These are phyloP conservation scores for Antrodiella citrinella DNA, from an alignment of 768 basidiomycete species.

Conservation along the genomic window DNA sequence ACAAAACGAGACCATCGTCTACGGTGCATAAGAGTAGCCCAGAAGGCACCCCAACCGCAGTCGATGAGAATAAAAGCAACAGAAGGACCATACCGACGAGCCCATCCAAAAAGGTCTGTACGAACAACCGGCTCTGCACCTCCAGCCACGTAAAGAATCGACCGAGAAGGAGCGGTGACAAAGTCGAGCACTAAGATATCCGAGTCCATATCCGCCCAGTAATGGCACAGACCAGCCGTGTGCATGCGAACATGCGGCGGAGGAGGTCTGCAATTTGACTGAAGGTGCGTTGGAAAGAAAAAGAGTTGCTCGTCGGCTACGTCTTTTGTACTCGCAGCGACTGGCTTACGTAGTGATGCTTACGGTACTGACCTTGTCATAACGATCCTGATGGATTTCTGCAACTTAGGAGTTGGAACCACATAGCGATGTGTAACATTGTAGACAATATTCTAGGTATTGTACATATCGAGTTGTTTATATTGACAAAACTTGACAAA, in stretches of 20 bases:
- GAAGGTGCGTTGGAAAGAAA: constrained; percentile 16
- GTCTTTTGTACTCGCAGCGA: constrained; percentile 1
- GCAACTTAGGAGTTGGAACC: too few relatives aligned
- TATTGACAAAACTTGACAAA: too few relatives aligned
- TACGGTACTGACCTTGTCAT: too few relatives aligned
- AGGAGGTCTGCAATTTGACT: constrained; percentile 22
- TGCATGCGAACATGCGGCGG: constrained; percentile 4
- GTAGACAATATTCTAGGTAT: not conserved
- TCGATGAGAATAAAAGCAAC: too few relatives aligned
- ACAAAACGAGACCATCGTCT: too few relatives aligned
- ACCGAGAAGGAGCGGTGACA: constrained; percentile 12
- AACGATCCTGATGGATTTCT: too few relatives aligned
- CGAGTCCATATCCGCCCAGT: constrained; percentile 19
- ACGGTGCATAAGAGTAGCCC: too few relatives aligned
- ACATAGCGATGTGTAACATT: too few relatives aligned
- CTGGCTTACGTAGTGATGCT: too few relatives aligned
- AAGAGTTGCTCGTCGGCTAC: not conserved
- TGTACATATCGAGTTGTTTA: not conserved
- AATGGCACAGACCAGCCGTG: constrained; percentile 20
- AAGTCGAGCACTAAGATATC: constrained; percentile 23
- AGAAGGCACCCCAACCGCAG: too few relatives aligned
- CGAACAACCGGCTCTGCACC: constrained; percentile 20
- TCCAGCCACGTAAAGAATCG: constrained; percentile 1
- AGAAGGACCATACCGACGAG: not conserved
- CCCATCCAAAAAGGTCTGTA: constrained; percentile 14